Evolutionary conservation across 495 filamentous ascomycete genomes (phyloP), one percentile per base, ranked within the genome.

Genomic region (Aspergillus leporis): DNA sequence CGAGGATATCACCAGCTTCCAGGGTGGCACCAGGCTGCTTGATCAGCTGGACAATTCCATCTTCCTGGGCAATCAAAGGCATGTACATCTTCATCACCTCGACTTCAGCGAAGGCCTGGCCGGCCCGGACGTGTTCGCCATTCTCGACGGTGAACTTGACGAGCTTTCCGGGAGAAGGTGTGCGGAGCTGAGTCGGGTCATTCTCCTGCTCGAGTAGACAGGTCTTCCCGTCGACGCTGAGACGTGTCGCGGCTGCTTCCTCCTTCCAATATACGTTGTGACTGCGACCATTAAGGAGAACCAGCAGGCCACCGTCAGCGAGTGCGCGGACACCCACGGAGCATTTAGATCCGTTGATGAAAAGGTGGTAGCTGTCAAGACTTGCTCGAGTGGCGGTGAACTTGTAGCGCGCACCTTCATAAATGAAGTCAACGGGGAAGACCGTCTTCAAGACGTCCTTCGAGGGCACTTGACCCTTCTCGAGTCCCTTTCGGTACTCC

Each of bases 61-160:
- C 95, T 73, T 99, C 94, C 73, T 93, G 88, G n/a, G 94, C 89
- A 55, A 99, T 82, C 53, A 99, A 83, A 65, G 94, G 94, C 94
- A 99, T 99, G 80, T 96, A 98, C 94, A 99, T 99, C 83, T 99
- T 99, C 94, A 99, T 99, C 73, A 99, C 95, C 73, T 99, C 94
- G 53, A 99, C 94, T 69, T 99, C 94, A 53, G 94, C 94, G 69
- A 90, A 99, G 8, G 93, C 81, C 73, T 99, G 92, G 53, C 93
- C 93, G 61, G 93, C 92, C 70, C 85, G 88, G 67, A 99, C 87
- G 71, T 98, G 94, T 66, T 95, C 89, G 52, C 95, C 95, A 66
- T 95, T 98, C 72, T 98, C 95, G 1, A 99, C 91, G 12, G 90
- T 90, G 78, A 93, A 99, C 79, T 97, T 97, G 76, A 98, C 95